Conservation (phyloP, 345 rosid species). For the Arabidopsis suecica region DNA sequence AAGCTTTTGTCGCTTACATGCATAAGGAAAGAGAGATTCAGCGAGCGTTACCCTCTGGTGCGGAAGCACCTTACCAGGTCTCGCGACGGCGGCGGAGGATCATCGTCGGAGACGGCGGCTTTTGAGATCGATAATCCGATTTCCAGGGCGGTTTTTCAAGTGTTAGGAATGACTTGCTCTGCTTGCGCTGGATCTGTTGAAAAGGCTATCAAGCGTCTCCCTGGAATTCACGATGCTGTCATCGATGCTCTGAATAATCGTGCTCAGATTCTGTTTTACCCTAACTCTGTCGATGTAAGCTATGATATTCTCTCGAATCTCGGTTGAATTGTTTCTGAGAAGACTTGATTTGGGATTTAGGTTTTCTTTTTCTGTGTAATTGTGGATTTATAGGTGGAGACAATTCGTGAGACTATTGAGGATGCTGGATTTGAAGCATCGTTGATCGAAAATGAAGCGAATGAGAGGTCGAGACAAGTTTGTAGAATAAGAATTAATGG, state of each 20-base stretch:
- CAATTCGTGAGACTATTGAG: constrained; percentile 82
- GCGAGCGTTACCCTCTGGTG: constrained; percentile 63
- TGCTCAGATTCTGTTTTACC: constrained; percentile 73
- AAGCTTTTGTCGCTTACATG: constrained; percentile 71
- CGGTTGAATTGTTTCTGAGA: not conserved
- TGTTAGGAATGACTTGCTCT: constrained; percentile 84
- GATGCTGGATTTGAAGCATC: constrained; percentile 85
- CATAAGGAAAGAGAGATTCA: constrained; percentile 59
- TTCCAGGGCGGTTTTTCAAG: constrained; percentile 64
- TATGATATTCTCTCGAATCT: not conserved
- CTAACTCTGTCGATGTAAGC: constrained; percentile 65
- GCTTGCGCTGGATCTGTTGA: constrained; percentile 97
- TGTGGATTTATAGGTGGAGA: constrained; percentile 61
- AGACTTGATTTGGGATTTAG: constrained; percentile 23
- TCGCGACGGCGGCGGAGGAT: constrained; percentile 35
- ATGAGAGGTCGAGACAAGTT: constrained; percentile 60
- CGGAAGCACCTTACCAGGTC: constrained; percentile 69
- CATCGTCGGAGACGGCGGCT: constrained; percentile 44
- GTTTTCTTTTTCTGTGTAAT: not conserved
- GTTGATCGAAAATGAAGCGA: constrained; percentile 57
- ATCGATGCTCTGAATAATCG: constrained; percentile 74
- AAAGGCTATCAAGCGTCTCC: constrained; percentile 87
- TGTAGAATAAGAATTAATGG: constrained; percentile 79
- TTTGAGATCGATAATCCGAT: constrained; percentile 40
- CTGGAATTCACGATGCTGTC: constrained; percentile 75